A percentile compares a stretch with the other conserved stretches of the same genome.
Conservation (phyloP, 345 rosid genomes). For the Brassica napus region DNA sequence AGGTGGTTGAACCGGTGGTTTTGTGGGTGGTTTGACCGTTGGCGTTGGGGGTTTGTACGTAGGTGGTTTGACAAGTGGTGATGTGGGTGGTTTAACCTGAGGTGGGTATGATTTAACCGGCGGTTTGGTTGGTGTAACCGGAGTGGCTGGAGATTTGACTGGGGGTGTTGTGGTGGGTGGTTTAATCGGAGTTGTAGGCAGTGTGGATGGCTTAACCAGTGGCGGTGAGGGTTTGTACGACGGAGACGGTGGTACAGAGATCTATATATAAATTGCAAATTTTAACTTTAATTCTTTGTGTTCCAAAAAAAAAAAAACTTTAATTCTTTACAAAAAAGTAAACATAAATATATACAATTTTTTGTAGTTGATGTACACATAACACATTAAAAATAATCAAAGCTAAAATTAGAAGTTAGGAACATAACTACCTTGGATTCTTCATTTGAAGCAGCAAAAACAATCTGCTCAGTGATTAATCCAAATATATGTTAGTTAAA, state of each 20-base stretch:
- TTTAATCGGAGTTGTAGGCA: constrained; percentile 30
- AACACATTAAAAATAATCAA: not conserved
- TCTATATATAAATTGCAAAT: constrained; percentile 23
- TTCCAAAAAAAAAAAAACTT: not conserved
- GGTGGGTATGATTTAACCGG: constrained; percentile 29
- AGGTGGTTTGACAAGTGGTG: constrained; percentile 16
- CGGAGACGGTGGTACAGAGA: constrained; percentile 35
- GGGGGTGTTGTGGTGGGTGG: constrained; percentile 33
- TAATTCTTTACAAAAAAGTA: not conserved
- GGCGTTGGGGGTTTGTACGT: constrained; percentile 11
- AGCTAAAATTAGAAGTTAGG: not conserved
- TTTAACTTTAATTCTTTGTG: not conserved
- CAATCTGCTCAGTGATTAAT: constrained; percentile 26
- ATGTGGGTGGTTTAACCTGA: constrained; percentile 6
- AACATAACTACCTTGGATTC: constrained; percentile 32
- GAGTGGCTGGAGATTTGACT: constrained; percentile 28
- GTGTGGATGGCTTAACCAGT: constrained; percentile 25
- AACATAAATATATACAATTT: not conserved
- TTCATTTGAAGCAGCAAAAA: constrained; percentile 13
- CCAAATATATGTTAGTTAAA: constrained; percentile 17
- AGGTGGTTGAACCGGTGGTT: constrained; percentile 26
- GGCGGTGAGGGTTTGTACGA: constrained; percentile 23
- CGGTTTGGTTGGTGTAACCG: constrained; percentile 29
- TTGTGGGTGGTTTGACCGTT: constrained; percentile 22
- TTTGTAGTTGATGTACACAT: not conserved